Evolutionary conservation across 345 rosid species (phyloP).

Genomic region (Iberis pinnata): DNA sequence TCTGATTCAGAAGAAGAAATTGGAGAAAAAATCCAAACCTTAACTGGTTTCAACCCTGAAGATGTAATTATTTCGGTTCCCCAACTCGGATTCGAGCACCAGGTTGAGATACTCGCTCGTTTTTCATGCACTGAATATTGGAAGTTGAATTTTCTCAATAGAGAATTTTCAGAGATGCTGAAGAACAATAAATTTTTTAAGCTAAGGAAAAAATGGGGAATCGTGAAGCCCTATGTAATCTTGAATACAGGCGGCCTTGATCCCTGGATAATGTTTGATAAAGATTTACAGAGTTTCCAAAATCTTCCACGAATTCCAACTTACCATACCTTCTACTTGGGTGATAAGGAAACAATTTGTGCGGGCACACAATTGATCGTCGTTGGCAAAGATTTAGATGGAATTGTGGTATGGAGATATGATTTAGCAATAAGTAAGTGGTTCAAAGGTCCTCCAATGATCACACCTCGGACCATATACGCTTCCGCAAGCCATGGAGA

Average conservation of each 20-base stretch:
- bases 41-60: no score
- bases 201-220: neutral
- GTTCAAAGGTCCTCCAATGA: slow-evolving; percentile 47
- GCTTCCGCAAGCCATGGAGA: slow-evolving; percentile 54
- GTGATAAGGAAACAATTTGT: slow-evolving; percentile 63
- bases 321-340: slow-evolving; percentile 39
- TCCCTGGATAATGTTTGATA: slow-evolving; percentile 17
- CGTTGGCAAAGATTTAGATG: slow-evolving; percentile 42
- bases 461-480: slow-evolving; percentile 32
- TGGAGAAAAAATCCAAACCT: neutral
- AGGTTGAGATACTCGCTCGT: neutral
- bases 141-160: neutral
- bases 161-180: neutral
- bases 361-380: slow-evolving; percentile 59
- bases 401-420: slow-evolving; percentile 56
- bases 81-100: neutral
- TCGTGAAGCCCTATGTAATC: neutral
- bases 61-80: neutral
- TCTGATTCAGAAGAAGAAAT: neutral
- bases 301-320: slow-evolving; percentile 52
- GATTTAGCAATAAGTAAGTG: slow-evolving; percentile 49
- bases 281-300: slow-evolving; percentile 34
- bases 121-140: neutral
- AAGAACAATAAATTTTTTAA: neutral
- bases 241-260: slow-evolving; percentile 51